These are phyloP conservation scores for Brassica incana DNA, from an alignment of 345 rosid species.

Conservation along the genomic window DNA sequence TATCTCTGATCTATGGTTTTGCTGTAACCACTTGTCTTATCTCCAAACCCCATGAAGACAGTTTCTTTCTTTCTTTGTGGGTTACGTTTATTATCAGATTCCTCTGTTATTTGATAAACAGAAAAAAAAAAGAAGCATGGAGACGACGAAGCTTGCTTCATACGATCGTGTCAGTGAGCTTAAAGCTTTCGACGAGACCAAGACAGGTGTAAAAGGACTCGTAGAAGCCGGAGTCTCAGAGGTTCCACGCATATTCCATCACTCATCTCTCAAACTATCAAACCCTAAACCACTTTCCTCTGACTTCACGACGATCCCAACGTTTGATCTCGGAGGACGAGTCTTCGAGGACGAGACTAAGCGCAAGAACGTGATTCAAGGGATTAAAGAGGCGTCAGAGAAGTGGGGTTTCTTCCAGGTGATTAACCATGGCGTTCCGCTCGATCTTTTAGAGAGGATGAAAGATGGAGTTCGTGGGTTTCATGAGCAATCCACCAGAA, in stretches of 20 bases:
- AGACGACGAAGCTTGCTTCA: neutral
- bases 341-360: neutral
- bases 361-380: neutral
- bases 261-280: neutral
- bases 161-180: neutral
- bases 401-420: neutral
- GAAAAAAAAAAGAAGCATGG: neutral
- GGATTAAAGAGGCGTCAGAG: neutral
- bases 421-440: neutral
- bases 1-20: neutral
- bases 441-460: neutral
- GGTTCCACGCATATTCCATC: constrained; percentile 38
- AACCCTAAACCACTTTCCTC: constrained; percentile 1
- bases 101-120: neutral
- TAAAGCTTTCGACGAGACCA: neutral
- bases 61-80: neutral
- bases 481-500: neutral
- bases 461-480: neutral
- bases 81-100: neutral
- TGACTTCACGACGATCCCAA: constrained; percentile 23
- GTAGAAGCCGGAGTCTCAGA: neutral
- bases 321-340: constrained; percentile 28
- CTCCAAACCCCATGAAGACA: neutral
- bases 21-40: neutral
- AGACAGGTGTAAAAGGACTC: neutral